Conservation (phyloP, 73 alveolate genomes). For the Uronychia setigera region DNA sequence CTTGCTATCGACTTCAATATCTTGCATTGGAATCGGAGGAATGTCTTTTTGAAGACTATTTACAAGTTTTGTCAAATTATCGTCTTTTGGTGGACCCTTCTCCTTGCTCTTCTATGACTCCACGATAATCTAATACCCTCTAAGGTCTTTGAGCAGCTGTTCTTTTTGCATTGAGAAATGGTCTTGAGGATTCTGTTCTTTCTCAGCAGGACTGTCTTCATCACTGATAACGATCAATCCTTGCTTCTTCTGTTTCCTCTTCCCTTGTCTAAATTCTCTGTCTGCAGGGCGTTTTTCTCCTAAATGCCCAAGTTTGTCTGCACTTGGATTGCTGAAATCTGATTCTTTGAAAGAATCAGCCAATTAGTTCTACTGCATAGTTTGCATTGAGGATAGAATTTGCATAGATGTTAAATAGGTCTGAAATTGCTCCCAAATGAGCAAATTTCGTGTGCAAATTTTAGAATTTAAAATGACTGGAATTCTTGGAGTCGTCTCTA, state of each 20-base stretch:
- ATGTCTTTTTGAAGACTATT: not conserved
- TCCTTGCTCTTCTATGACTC: not conserved
- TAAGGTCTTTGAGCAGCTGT: not conserved
- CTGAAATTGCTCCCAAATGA: not conserved
- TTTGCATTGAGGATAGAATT: not conserved
- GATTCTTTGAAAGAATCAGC: no score
- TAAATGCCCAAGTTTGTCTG: no score
- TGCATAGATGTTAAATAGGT: no score
- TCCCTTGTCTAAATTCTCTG: not conserved
- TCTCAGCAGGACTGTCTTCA: not conserved
- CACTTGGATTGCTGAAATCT: no score
- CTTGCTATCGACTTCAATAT: not conserved
- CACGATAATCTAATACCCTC: not conserved
- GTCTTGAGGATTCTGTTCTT: not conserved
- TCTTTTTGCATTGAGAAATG: not conserved
- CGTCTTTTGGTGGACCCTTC: not conserved
- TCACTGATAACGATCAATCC: not conserved
- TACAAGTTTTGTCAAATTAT: not conserved
- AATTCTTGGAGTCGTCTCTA: not conserved
- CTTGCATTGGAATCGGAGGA: not conserved
- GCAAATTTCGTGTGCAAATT: not conserved
- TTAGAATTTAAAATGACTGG: not conserved
- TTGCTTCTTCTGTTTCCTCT: not conserved
- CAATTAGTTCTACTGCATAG: not conserved
- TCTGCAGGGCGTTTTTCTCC: no score